Base-by-base conservation (phyloP, 2,329 filamentous ascomycete species). In the Penicillium sp. region DNA sequence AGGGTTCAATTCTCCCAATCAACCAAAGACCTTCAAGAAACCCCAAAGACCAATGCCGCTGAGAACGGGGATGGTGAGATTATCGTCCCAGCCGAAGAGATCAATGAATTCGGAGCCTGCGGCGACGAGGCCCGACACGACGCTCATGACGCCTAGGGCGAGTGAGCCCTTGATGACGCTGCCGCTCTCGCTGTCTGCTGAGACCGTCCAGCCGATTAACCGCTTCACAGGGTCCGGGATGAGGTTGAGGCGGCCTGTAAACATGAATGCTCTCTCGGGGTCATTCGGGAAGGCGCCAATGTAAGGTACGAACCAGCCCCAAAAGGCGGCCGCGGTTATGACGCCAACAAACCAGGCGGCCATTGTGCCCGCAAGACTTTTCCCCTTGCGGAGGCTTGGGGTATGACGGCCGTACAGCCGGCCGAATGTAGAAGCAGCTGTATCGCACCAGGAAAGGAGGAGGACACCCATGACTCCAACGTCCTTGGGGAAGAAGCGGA, bases 361-460 rank as follows among this genome's bases (percentile, higher is more conserved):
- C 13, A 92, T 73, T 9, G 91, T 95, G 0, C 95, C 95, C 19
- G 95, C 95, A 30, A 98, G 82, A 63, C 92, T 96, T 85, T 99
- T 99, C 47, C 93, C 93, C 65, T 86, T 86, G 64, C 95, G 88
- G 59, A 99, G 86, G 56, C 90, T 86, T 44, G 91, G 91, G 2
- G 95, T 99, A 75, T 97, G 93, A 65, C 90, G 87, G 47, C 95
- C 95, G 80, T 91, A 98, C 15, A 94, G 82, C 58, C 95, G 87
- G 57, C 95, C 95, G 73, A 99, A 93, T 0, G 95, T 99, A 74
- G 91, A 95, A 55, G 95, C 95, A 41, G 95, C 95, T 1, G 95
- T 98, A 76, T 99, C 95, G 79, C 95, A 99, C 95, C 95, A 99
- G 73, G 91, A 96, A 26, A 99, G 86, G 46, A 99, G 85, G 71